These are phyloP conservation scores for Intubia oerlemansii DNA, from an alignment of 2,329 filamentous ascomycete genomes.

Conservation along the genomic window DNA sequence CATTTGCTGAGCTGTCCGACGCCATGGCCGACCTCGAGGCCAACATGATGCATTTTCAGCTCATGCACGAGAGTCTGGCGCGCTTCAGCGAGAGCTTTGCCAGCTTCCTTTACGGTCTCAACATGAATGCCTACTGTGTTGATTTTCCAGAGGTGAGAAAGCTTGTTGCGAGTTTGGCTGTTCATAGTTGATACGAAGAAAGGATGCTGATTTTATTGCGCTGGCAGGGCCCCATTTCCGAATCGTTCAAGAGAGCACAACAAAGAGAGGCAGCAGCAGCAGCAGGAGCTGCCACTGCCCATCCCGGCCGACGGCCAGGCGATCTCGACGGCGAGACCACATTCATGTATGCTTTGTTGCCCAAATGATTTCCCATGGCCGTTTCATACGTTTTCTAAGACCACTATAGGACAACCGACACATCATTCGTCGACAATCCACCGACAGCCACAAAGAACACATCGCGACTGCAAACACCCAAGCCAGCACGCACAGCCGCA, in stretches of 20 bases:
- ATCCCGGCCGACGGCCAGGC: slow-evolving; percentile 4
- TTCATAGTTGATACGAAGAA: not conserved
- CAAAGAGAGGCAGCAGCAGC: slow-evolving; percentile 24
- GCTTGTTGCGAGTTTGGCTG: not conserved
- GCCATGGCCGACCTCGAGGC: slow-evolving; percentile 89
- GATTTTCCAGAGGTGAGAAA: slow-evolving; percentile 75
- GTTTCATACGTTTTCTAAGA: too few species aligned
- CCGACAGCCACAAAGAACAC: slow-evolving; percentile 28
- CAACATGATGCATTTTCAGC: slow-evolving; percentile 91
- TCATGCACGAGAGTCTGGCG: slow-evolving; percentile 87
- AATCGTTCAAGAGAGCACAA: slow-evolving; percentile 55
- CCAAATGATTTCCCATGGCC: not conserved
- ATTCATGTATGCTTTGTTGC: slow-evolving; percentile 43
- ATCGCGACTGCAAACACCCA: slow-evolving; percentile 22
- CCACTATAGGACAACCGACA: slow-evolving; percentile 58
- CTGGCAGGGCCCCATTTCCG: slow-evolving; percentile 63
- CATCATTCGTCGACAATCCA: slow-evolving; percentile 76
- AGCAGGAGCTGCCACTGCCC: not conserved
- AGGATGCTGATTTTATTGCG: not conserved
- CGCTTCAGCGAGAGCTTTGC: slow-evolving; percentile 94
- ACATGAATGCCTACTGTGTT: slow-evolving; percentile 98
- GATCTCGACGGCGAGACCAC: slow-evolving; percentile 50
- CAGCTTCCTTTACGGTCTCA: slow-evolving; percentile 83
- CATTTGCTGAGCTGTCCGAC: slow-evolving; percentile 84
- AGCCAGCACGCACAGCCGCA: too few species aligned